Percentiles rank a stretch among this genome's conserved stretches.
Evolutionary conservation across 345 rosid species (phyloP).

Genomic region (Aquilaria malaccensis): DNA sequence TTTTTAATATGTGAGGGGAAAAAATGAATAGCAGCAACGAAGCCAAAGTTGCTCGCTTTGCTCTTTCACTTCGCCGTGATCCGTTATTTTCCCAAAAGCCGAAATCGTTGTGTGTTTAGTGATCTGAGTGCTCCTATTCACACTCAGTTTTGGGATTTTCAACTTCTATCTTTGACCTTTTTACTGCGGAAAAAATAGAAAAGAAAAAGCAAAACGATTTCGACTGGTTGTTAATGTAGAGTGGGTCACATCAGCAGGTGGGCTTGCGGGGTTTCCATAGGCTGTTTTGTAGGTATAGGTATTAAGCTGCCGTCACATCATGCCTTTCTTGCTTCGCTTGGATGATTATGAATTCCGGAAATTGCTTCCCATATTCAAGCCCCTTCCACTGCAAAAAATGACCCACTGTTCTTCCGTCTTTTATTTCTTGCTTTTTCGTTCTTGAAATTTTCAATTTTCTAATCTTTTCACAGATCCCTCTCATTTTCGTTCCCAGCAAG

Average conservation of each 20-base stretch:
- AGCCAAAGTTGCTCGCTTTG: conserved; percentile 30
- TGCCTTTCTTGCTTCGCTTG: conserved; percentile 7
- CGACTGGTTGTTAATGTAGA: conserved; percentile 66
- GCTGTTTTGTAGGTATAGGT: conserved; percentile 47
- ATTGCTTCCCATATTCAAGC: too few species aligned
- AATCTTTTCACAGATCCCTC: conserved; percentile 10
- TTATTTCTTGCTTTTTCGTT: neutral
- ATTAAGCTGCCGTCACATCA: conserved; percentile 47
- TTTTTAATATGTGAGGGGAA: conserved; percentile 28
- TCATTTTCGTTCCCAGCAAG: neutral
- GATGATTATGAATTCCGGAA: too few species aligned
- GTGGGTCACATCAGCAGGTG: conserved; percentile 99
- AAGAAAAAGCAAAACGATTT: conserved; percentile 25
- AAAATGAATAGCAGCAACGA: conserved; percentile 2
- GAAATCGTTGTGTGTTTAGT: neutral
- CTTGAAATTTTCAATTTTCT: neutral
- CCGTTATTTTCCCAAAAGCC: neutral
- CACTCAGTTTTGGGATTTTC: conserved; percentile 14
- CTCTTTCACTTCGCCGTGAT: conserved; percentile 15
- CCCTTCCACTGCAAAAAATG: neutral
- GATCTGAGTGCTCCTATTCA: conserved; percentile 10
- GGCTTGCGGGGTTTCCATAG: conserved; percentile 28
- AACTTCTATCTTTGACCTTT: conserved; percentile 11
- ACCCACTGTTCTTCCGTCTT: neutral
- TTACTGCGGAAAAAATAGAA: neutral